phyloP scores from a whole-genome alignment of 2,329 filamentous ascomycete species.

The Ascochyta lentis region DNA sequence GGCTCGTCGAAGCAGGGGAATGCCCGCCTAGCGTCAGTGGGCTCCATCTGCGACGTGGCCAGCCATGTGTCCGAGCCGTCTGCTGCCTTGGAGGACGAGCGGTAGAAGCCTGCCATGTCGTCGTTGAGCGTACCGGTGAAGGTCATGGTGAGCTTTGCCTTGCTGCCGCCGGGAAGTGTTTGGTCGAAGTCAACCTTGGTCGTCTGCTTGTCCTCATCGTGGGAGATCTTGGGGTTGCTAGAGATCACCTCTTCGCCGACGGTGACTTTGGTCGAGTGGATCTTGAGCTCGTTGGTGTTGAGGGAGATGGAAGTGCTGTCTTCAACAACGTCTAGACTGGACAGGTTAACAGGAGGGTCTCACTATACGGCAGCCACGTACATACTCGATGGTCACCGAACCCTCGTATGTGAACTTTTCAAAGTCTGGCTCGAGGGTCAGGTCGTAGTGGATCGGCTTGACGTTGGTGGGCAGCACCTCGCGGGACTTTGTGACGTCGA shows the following conservation, averaged over 20 bases:
- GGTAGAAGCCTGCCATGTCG: conserved; percentile 97
- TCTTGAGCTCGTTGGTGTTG: conserved; percentile 85
- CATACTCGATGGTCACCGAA: conserved; percentile 79
- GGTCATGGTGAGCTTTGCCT: conserved; percentile 77
- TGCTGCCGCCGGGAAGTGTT: conserved; percentile 73
- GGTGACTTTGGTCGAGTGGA: conserved; percentile 75
- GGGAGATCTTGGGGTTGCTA: conserved; percentile 70
- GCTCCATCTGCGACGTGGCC: conserved; percentile 94
- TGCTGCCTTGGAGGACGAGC: conserved; percentile 86
- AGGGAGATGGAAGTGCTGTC: conserved; percentile 85
- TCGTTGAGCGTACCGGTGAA: conserved; percentile 86
- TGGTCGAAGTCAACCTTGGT: conserved; percentile 82
- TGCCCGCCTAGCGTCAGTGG: conserved; percentile 88
- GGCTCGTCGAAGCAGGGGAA: conserved; percentile 98
- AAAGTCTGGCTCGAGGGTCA: conserved; percentile 91
- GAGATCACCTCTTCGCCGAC: conserved; percentile 64
- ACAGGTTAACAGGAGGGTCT: conserved; percentile 27
- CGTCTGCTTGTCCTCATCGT: conserved; percentile 81
- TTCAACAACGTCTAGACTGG: conserved; percentile 78
- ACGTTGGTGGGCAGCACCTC: conserved; percentile 92
- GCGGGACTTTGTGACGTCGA: conserved; percentile 69
- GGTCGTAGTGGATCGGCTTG: conserved; percentile 87
- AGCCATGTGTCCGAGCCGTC: conserved; percentile 82
- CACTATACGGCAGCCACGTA: not conserved
- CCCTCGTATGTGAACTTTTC: conserved; percentile 87